phyloP scores from a whole-genome alignment of 306 rosid genomes.

The Sicyos baderoa region DNA sequence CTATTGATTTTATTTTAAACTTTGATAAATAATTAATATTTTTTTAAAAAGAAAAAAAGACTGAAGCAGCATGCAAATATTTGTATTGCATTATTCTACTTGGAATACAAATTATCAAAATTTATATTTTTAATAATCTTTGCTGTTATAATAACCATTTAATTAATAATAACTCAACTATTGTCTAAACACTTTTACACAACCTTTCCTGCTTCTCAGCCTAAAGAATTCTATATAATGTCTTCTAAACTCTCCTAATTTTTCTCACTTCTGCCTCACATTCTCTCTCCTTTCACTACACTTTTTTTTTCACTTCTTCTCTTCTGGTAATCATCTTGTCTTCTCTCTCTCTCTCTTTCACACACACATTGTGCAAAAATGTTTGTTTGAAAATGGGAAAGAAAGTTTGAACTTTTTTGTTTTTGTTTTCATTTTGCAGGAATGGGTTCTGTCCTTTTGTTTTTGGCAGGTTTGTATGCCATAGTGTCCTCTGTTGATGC shows the following conservation, averaged over 20 bases:
- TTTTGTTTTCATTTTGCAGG: constrained; percentile 34
- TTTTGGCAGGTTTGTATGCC: constrained; percentile 41
- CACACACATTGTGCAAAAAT: neutral
- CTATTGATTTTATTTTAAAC: too few species aligned
- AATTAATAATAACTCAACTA: too few species aligned
- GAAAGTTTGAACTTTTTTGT: neutral
- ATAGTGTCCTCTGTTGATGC: constrained; percentile 46
- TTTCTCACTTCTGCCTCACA: constrained; percentile 42
- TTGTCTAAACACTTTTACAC: too few species aligned
- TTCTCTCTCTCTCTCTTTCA: constrained; percentile 4
- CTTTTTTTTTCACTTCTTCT: constrained; percentile 21
- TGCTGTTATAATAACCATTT: too few species aligned
- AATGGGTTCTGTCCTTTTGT: constrained; percentile 43
- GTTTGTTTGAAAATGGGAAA: neutral
- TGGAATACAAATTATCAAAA: too few species aligned
- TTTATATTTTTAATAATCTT: too few species aligned
- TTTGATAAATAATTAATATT: too few species aligned
- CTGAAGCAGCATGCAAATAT: too few species aligned
- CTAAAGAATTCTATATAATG: constrained; percentile 41
- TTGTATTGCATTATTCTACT: too few species aligned
- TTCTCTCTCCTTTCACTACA: constrained; percentile 12
- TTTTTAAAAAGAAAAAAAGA: too few species aligned
- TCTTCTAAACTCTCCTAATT: constrained; percentile 3
- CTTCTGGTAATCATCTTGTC: constrained; percentile 34
- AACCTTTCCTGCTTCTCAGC: constrained; percentile 19